Percentiles rank a stretch among this genome's conserved stretches.
phyloP scores from a whole-genome alignment of 129 eudicot genomes.

The Glebionis coronaria region DNA sequence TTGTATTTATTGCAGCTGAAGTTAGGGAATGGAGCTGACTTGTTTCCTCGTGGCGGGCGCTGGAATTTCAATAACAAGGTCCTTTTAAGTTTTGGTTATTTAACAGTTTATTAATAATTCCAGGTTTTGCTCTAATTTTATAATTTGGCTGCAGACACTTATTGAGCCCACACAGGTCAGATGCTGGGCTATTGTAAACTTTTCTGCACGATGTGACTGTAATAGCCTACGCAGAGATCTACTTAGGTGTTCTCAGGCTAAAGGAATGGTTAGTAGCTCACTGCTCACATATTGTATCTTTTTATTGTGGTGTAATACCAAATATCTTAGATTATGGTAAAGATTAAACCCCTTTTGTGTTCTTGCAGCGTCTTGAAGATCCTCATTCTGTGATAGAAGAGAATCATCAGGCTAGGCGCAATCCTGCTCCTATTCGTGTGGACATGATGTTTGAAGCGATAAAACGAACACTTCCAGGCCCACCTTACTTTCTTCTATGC shows the following conservation, averaged over 20 bases:
- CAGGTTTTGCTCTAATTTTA: not conserved
- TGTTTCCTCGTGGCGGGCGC: slow-evolving; percentile 61
- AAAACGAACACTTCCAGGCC: slow-evolving; percentile 46
- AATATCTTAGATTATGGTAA: not conserved
- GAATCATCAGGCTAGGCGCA: slow-evolving; percentile 44
- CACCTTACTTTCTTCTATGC: slow-evolving; percentile 57
- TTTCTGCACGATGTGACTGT: slow-evolving; percentile 71
- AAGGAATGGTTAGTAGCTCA: slow-evolving; percentile 53
- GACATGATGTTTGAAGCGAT: slow-evolving; percentile 59
- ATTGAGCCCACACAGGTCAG: slow-evolving; percentile 49
- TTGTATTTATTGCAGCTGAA: slow-evolving; percentile 46
- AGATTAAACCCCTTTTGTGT: not conserved
- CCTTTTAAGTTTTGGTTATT: not conserved
- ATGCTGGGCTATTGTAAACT: slow-evolving; percentile 72
- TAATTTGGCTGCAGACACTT: slow-evolving; percentile 37
- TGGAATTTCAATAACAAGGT: slow-evolving; percentile 83
- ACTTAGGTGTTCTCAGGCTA: slow-evolving; percentile 40
- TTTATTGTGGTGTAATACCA: not conserved
- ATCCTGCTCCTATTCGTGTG: slow-evolving; percentile 61
- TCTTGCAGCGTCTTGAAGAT: slow-evolving; percentile 23
- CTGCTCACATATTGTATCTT: not conserved
- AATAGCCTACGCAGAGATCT: slow-evolving; percentile 38
- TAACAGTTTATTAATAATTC: not conserved
- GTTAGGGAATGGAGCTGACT: slow-evolving; percentile 57
- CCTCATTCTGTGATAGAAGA: slow-evolving; percentile 63